Base-by-base conservation (phyloP, 345 rosid genomes). In the Rhizophora apiculata region DNA sequence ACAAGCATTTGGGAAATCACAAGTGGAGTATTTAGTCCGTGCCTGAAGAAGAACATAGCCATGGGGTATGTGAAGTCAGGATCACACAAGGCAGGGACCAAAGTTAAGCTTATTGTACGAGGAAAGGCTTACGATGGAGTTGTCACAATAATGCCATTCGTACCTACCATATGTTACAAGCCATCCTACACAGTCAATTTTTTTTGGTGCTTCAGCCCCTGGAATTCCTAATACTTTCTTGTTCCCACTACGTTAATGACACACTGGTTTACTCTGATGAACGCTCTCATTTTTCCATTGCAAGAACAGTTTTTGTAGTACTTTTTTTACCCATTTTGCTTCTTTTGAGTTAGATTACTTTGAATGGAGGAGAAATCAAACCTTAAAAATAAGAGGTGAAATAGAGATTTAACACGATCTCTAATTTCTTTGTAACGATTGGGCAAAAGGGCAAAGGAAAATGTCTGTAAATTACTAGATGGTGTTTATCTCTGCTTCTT, bases 41-140 rank as follows among this genome's bases (percentile, higher is more conserved):
- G 94, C 90, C 82, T 92, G 51, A 92, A 92, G 96, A 92, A 90
- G 89, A 92, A 92, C 84, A 88, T 96, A 62, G 88, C 96, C 32
- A 96, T 96, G 99, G 96, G 99, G 34, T 96, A 92, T 8, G 98
- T 96, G 65, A 92, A 92, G 69, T 92, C 99, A 0, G 99, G 98
- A 63, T 73, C 62, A 32, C 99, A 96, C 85, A 96, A 96, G 78
- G 76, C 68, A 0, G 97, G 98, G 56, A 87, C 95, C 69, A 89
- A 89, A 68, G 87, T 87, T 49, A 90, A 96, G 81, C 76, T 96
- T 58, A 56, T 86, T 69, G 84, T 96, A 30, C 90, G 96, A 75
- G 97, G 96, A 59, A 96, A 96, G 81, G 84, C 85, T 48, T 85
- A 92, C 21, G 98, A 96, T 71, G 98, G 95, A 2, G 78, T 72